These are phyloP conservation scores for Blepharisma stoltei DNA, from an alignment of 73 alveolate species.

Conservation along the genomic window DNA sequence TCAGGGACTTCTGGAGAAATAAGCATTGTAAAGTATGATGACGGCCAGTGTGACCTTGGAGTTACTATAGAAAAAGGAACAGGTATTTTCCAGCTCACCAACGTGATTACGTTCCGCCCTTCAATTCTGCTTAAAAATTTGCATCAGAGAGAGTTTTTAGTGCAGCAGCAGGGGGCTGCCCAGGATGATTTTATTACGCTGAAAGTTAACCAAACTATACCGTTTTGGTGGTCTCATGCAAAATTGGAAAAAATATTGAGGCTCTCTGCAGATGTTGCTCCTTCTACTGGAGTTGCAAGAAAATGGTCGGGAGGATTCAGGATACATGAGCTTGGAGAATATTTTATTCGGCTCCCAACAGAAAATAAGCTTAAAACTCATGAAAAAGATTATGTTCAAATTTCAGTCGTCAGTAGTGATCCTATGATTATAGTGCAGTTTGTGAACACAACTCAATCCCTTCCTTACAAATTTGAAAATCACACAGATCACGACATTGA, in stretches of 20 bases:
- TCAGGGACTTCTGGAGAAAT: slow-evolving; percentile 27
- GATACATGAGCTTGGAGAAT: slow-evolving; percentile 22
- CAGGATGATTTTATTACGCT: not conserved
- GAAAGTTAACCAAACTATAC: not conserved
- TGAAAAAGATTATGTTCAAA: not conserved
- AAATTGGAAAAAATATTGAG: not conserved
- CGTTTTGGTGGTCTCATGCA: not conserved
- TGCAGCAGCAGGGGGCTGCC: not conserved
- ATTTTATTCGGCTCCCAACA: not conserved
- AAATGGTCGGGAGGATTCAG: slow-evolving; percentile 30
- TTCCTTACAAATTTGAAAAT: slow-evolving; percentile 31
- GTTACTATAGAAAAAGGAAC: slow-evolving; percentile 28
- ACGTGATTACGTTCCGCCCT: slow-evolving; percentile 10
- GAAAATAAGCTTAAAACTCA: not conserved
- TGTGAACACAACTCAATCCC: not conserved
- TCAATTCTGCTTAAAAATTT: not conserved
- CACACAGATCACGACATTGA: slow-evolving; percentile 24
- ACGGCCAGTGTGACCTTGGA: slow-evolving; percentile 10
- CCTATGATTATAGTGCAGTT: slow-evolving; percentile 19
- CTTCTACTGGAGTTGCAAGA: not conserved
- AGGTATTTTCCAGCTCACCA: slow-evolving; percentile 26
- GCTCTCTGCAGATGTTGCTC: not conserved
- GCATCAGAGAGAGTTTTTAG: not conserved
- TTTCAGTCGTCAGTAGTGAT: not conserved
- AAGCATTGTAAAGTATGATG: not conserved